These are phyloP conservation scores for Xanthoparmelia taractica DNA, from an alignment of 495 filamentous ascomycete species.

Conservation along the genomic window DNA sequence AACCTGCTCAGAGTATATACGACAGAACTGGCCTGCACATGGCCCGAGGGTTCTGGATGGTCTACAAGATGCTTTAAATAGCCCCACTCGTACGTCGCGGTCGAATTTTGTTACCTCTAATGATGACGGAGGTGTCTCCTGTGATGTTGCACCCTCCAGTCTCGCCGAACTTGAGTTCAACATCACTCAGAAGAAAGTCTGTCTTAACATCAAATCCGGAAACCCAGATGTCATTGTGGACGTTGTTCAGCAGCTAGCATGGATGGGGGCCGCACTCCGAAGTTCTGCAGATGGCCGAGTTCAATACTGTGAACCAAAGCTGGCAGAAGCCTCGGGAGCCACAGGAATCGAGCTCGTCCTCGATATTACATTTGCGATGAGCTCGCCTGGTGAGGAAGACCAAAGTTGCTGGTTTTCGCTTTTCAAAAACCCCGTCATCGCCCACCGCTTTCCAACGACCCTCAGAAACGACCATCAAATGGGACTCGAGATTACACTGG, in stretches of 20 bases:
- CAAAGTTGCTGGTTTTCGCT: slow-evolving; percentile 25
- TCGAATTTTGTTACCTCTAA: background rate
- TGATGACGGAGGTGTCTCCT: background rate
- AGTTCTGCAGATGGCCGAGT: slow-evolving; percentile 14
- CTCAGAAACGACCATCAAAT: slow-evolving; percentile 15
- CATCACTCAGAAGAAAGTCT: background rate
- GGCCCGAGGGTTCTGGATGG: slow-evolving; percentile 11
- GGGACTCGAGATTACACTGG: slow-evolving; percentile 24
- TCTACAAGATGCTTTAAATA: background rate
- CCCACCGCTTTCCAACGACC: slow-evolving; percentile 22
- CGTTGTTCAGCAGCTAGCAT: slow-evolving; percentile 20
- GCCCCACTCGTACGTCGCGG: background rate
- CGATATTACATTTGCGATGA: background rate
- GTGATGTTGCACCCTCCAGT: background rate
- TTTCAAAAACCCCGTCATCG: slow-evolving; percentile 25
- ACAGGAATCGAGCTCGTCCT: no score
- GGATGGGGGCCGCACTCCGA: slow-evolving; percentile 25
- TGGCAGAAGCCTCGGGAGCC: background rate
- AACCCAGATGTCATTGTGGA: slow-evolving; percentile 5
- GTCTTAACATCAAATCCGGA: background rate
- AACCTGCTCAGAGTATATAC: slow-evolving; percentile 25
- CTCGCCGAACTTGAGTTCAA: background rate
- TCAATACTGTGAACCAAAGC: slow-evolving; percentile 11
- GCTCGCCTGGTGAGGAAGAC: slow-evolving; percentile 1
- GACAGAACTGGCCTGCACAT: slow-evolving; percentile 20